Conservation (phyloP, 768 basidiomycete genomes). For the Auricularia heimuer region DNA sequence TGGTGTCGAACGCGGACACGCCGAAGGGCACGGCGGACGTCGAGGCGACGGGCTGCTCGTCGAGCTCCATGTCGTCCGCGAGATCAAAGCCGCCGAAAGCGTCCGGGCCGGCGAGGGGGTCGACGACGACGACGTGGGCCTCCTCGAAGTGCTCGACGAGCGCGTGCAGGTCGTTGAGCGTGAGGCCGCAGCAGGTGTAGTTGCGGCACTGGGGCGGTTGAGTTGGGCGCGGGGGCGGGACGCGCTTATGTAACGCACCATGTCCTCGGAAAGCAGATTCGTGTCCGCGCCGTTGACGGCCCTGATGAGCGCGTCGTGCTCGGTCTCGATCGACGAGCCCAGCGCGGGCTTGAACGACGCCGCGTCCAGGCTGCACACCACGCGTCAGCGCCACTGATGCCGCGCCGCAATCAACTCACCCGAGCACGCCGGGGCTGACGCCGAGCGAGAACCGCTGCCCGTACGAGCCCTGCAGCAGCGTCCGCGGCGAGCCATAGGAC, state of each 20-base stretch:
- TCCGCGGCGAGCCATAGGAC: background rate
- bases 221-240: background rate
- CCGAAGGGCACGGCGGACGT: slow-evolving; percentile 46
- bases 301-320: slow-evolving; percentile 50
- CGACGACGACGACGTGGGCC: slow-evolving; percentile 70
- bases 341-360: background rate
- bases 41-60: slow-evolving; percentile 43
- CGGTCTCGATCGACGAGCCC: slow-evolving; percentile 46
- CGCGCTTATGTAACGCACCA: slow-evolving; percentile 35
- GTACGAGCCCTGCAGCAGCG: background rate
- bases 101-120: slow-evolving; percentile 15
- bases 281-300: slow-evolving; percentile 45
- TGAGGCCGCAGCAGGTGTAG: slow-evolving; percentile 82
- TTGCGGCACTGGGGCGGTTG: slow-evolving; percentile 52
- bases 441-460: background rate
- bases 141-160: slow-evolving; percentile 91
- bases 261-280: slow-evolving; percentile 56
- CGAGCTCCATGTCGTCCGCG: slow-evolving; percentile 74
- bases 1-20: slow-evolving; percentile 42
- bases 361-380: background rate
- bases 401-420: background rate
- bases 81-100: slow-evolving; percentile 43
- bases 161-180: slow-evolving; percentile 66
- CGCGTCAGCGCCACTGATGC: background rate
- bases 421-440: background rate